phyloP scores from a whole-genome alignment of 208 protist species.

The Leishmania guyanensis region DNA sequence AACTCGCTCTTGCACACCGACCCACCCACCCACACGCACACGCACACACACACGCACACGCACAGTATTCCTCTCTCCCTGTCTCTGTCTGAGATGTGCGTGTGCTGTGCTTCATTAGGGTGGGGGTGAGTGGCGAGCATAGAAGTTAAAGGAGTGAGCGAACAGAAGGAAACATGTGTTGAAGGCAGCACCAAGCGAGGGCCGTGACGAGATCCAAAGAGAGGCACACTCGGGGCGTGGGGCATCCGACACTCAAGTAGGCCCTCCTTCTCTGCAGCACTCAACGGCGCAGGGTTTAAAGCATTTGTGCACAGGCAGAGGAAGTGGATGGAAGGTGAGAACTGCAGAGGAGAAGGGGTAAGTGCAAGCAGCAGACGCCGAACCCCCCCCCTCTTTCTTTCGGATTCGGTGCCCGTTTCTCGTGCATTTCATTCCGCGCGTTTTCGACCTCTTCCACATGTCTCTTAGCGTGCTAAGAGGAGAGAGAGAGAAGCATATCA shows the following conservation, averaged over 20 bases:
- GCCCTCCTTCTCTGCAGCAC: not conserved
- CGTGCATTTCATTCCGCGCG: not conserved
- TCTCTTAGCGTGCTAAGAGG: not conserved
- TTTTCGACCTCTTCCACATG: not conserved
- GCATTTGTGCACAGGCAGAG: not conserved
- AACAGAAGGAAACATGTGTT: not conserved
- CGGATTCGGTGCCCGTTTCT: not conserved
- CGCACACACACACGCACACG: not conserved
- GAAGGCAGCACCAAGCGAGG: not conserved
- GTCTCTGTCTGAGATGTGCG: not conserved
- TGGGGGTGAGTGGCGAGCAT: not conserved
- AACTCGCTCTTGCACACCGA: not conserved
- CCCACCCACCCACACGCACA: constrained; percentile 10
- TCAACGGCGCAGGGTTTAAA: not conserved
- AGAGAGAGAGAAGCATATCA: not conserved
- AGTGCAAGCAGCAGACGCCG: not conserved
- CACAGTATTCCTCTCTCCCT: not conserved
- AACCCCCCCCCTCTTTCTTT: not conserved
- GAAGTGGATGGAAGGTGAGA: not conserved
- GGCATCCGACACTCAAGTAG: not conserved
- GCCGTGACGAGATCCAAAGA: not conserved
- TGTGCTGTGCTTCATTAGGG: not conserved
- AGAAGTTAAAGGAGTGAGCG: not conserved
- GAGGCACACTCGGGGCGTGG: not conserved
- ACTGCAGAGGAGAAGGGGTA: not conserved